These are phyloP conservation scores for Pyrrhoderma lamaoense DNA, from an alignment of 1,284 basidiomycete genomes.

Conservation along the genomic window DNA sequence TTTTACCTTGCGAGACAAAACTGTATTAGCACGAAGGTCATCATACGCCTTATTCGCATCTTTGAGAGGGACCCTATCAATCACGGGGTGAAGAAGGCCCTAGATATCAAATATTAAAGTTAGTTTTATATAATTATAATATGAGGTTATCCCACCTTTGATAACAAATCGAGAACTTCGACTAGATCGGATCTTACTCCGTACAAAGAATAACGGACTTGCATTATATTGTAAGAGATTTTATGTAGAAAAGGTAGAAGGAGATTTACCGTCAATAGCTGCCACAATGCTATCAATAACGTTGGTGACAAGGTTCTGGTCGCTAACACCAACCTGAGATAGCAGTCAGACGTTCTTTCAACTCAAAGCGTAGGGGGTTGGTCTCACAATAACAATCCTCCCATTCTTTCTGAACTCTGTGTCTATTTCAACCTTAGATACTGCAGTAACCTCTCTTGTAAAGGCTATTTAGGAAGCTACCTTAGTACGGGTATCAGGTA, in stretches of 20 bases:
- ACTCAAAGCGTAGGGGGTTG: neutral
- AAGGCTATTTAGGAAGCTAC: too few relatives aligned
- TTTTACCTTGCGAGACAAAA: conserved; percentile 2
- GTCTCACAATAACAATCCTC: conserved; percentile 1
- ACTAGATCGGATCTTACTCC: conserved; percentile 2
- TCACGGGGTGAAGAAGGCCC: conserved; percentile 1
- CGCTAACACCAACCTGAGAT: conserved; percentile 1
- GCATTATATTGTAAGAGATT: neutral
- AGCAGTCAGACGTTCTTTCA: neutral
- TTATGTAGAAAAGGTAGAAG: too few relatives aligned
- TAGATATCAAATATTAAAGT: neutral
- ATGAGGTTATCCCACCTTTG: neutral
- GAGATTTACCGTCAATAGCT: neutral
- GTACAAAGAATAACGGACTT: conserved; percentile 6
- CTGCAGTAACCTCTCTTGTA: conserved; percentile 3
- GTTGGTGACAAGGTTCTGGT: conserved; percentile 2
- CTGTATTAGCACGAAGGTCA: neutral
- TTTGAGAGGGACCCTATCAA: neutral
- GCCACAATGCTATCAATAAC: neutral
- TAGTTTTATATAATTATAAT: neutral
- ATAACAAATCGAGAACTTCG: conserved; percentile 4
- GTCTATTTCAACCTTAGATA: neutral
- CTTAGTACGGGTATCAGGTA: too few relatives aligned
- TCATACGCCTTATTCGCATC: conserved; percentile 10
- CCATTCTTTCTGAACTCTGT: neutral